Conservation (phyloP, 1,284 basidiomycete genomes). For the Thelephora terrestris region DNA sequence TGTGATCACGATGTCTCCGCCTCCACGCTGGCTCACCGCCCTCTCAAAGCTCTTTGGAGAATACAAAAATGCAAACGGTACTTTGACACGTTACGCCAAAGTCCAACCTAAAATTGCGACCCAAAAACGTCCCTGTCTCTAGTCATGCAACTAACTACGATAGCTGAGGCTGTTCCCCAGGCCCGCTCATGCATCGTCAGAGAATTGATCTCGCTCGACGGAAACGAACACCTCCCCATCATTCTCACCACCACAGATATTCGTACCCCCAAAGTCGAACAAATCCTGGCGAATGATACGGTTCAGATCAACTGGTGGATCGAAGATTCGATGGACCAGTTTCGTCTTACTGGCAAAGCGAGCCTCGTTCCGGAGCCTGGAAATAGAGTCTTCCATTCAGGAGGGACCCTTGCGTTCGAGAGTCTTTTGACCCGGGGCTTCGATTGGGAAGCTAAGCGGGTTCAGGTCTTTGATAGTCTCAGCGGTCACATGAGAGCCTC, state of each 20-base stretch:
- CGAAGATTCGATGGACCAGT: slow-evolving; percentile 44
- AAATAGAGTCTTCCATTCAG: slow-evolving; percentile 15
- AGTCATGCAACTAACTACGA: slow-evolving; percentile 56
- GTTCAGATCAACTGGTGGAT: slow-evolving; percentile 56
- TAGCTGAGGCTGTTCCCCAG: slow-evolving; percentile 38
- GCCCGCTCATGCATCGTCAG: slow-evolving; percentile 56
- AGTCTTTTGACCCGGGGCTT: slow-evolving; percentile 26
- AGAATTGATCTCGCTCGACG: slow-evolving; percentile 36
- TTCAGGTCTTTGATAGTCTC: slow-evolving; percentile 42
- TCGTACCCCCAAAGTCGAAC: slow-evolving; percentile 47
- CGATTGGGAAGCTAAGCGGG: slow-evolving; percentile 55
- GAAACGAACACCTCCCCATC: slow-evolving; percentile 37
- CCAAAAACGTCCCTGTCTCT: background rate
- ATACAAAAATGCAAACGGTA: slow-evolving; percentile 35
- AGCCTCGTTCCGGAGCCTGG: slow-evolving; percentile 32
- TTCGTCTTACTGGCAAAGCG: slow-evolving; percentile 41
- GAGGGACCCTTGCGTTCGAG: slow-evolving; percentile 23
- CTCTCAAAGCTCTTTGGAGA: slow-evolving; percentile 36
- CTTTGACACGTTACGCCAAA: slow-evolving; percentile 9
- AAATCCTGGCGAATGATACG: slow-evolving; percentile 32
- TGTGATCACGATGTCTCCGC: slow-evolving; percentile 14
- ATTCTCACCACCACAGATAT: slow-evolving; percentile 48
- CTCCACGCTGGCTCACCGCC: slow-evolving; percentile 42
- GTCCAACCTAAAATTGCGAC: background rate
- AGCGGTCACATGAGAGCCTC: slow-evolving; percentile 48